These are phyloP conservation scores for Onygenales sp. DNA, from an alignment of 2,329 filamentous ascomycete species.

Conservation along the genomic window DNA sequence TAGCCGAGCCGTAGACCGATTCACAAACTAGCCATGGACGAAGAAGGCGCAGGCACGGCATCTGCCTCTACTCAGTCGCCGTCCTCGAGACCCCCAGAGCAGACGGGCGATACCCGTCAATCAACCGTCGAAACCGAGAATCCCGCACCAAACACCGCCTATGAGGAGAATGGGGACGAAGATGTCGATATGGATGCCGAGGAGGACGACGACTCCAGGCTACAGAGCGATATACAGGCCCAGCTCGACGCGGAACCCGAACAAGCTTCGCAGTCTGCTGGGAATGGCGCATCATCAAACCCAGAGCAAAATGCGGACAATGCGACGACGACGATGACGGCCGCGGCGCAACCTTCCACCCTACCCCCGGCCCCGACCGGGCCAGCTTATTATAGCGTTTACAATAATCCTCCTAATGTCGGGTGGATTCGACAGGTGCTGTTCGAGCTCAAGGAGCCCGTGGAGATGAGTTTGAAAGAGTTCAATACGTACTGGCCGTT, in stretches of 20 bases:
- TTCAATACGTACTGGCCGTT: conserved; percentile 41
- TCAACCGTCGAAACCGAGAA: background rate
- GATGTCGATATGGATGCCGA: conserved; percentile 2
- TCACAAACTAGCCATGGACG: background rate
- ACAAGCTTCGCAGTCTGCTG: background rate
- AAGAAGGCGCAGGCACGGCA: background rate
- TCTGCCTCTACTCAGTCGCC: background rate
- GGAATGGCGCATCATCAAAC: background rate
- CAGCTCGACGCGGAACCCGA: conserved; percentile 9
- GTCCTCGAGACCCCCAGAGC: background rate
- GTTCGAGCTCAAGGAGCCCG: conserved; percentile 37
- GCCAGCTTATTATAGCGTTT: conserved; percentile 20
- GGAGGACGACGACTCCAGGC: conserved; percentile 10
- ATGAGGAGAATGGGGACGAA: background rate
- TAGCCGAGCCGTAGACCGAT: background rate
- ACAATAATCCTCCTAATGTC: conserved; percentile 35
- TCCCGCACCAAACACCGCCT: background rate
- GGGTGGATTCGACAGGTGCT: conserved; percentile 33
- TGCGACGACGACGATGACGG: background rate
- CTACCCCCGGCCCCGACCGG: background rate
- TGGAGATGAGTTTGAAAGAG: conserved; percentile 37
- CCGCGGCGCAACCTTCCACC: background rate
- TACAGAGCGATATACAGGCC: conserved; percentile 12
- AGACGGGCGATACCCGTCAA: background rate
- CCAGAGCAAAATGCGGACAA: background rate